Base-by-base conservation (phyloP, 495 filamentous ascomycete genomes). In the Trichoderma gamsii region DNA sequence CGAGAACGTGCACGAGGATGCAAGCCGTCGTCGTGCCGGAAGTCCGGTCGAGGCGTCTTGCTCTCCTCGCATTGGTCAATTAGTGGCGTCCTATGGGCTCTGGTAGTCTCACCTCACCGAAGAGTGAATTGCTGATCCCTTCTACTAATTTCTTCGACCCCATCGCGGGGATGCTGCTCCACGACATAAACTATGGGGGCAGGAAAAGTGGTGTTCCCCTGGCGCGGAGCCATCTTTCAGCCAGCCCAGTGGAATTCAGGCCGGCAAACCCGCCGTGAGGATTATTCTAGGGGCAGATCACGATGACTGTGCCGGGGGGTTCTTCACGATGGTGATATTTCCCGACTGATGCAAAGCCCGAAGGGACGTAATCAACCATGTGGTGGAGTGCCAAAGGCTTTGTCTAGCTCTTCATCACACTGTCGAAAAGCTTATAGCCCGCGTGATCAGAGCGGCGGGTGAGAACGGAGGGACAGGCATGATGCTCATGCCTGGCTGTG, bases 1-100 rank as follows among this genome's bases (percentile, higher is more conserved):
- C 44, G n/a, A 38, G 3, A 9, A 52, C n/a, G 21, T 52, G 49
- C 49, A 52, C 49, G 49, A 23, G 49, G n/a, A 18, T 52, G n/a
- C 49, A 23, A 1, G 21, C 49, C 3, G n/a, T 29, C 18, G 25
- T 32, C 29, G 56, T 61, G 56, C 56, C 56, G 56, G 56, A 61
- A 16, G 25, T 61, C 56, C 56, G 56, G 56, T 61, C 56, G 56
- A 61, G 56, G 56, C 56, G 56, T 32, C 56, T 32, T 16, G 56
- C 29, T 61, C 23, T 61, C 56, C n/a, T 32, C 56, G 35, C 15
- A 27, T 32, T 61, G 56, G 23, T 25, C 25, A 16, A 29, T 61
- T 32, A 11, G 56, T 61, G 56, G 25, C 56, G 56, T 32, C 1
- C 35, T 0, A 21, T 61, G 56, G 56, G 56, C 56, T 61, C 49